A percentile compares a stretch with the other conserved stretches of the same genome.
Evolutionary conservation across 140 eudicot species (phyloP).

Genomic region (Erigeron philadelphicus): DNA sequence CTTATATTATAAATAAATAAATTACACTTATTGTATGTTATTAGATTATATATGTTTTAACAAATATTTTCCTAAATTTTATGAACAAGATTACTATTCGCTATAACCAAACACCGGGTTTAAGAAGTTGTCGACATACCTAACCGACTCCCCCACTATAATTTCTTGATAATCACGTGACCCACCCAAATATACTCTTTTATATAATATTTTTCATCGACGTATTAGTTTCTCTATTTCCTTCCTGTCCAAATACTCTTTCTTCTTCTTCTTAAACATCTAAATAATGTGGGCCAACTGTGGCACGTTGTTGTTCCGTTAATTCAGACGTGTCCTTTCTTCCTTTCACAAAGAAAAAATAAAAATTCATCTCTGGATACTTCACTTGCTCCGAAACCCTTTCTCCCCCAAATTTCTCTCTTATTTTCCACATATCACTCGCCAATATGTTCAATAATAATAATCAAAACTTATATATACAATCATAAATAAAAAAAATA

Average conservation of each 20-base stretch:
- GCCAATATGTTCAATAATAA: background rate
- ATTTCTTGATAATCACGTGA: too few relatives aligned
- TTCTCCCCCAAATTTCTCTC: constrained; percentile 13
- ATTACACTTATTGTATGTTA: too few relatives aligned
- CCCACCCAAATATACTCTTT: too few relatives aligned
- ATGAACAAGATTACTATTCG: too few relatives aligned
- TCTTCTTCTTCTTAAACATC: background rate
- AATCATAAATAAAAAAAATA: background rate
- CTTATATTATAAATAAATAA: too few relatives aligned
- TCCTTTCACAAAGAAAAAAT: background rate
- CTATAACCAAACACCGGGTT: too few relatives aligned
- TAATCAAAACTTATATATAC: background rate
- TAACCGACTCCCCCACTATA: too few relatives aligned
- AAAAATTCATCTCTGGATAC: constrained; percentile 15
- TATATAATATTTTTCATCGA: background rate
- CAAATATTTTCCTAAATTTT: too few relatives aligned
- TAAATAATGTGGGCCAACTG: constrained; percentile 21
- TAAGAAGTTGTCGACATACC: too few relatives aligned
- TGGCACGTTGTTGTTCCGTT: constrained; percentile 34
- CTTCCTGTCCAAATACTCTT: constrained; percentile 6
- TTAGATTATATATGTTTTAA: too few relatives aligned
- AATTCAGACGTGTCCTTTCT: constrained; percentile 31
- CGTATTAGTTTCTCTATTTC: background rate
- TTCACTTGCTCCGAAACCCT: constrained; percentile 32
- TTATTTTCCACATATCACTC: background rate